Evolutionary conservation across 306 rosid genomes (phyloP), one percentile per base, ranked within the genome.

Genomic region (Hippophae tibetana): DNA sequence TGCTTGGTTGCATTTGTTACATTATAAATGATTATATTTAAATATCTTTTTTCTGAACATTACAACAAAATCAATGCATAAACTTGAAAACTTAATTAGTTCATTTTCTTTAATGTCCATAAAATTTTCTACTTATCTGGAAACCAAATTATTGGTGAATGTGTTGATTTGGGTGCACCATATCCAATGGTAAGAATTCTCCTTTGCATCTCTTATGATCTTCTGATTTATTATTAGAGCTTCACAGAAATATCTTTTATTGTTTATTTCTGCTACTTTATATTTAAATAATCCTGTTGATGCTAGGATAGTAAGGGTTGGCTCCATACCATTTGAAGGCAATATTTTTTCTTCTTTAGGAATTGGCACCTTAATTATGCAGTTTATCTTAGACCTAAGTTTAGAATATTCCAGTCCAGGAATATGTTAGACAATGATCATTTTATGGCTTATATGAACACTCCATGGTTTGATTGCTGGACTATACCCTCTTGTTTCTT

Each of bases 381-480:
- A 31, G 38, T 31, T 31, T 31, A 31, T 31, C 38, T 31, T 31
- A 31, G 38, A 31, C 4, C 38, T 31, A 31, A 31, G 38, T 31
- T 31, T 31, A 31, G 38, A 31, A 31, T 31, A 31, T 31, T 47
- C 13, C 50, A 47, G 10, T 49, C 53, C 53, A 8, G 7, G 13
- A 48, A 9, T n/a, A 49, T 13, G 14, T 49, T 7, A 49, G 26
- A 1, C 8, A 13, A 5, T 23, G 13, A 12, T n/a, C 13, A 46
- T 46, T 46, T 46, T 13, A 46, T 46, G 50, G 8, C 10, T 5
- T 8, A 5, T 46, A 9, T 46, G 50, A 46, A 0, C 50, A 43
- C 47, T 66, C 59, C 62, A 14, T 43, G 45, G 42, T 58, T 58
- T 58, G 43, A 46, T 18, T 31, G 52, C 41, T 51, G 38, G 43